phyloP scores from a whole-genome alignment of 805 yeast genomes.

The Candida sonorensis region DNA sequence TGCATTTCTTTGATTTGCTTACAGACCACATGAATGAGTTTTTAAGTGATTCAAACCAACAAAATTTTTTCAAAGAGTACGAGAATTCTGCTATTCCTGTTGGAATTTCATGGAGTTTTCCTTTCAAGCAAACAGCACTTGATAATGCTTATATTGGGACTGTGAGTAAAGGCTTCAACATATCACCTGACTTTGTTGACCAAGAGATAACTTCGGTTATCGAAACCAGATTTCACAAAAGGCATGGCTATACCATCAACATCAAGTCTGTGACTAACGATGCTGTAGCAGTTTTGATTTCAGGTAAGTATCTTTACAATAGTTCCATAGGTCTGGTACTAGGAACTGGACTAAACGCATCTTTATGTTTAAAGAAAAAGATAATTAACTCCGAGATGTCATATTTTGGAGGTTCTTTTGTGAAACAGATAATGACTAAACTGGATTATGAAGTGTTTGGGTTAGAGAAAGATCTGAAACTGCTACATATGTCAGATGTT shows the following conservation, averaged over 20 bases:
- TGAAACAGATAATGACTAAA: slow-evolving; percentile 33
- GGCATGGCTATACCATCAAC: slow-evolving; percentile 24
- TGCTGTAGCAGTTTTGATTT: slow-evolving; percentile 56
- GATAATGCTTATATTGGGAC: slow-evolving; percentile 40
- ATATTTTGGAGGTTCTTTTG: slow-evolving; percentile 41
- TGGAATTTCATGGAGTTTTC: slow-evolving; percentile 56
- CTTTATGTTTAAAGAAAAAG: slow-evolving; percentile 28
- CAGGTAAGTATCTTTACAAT: slow-evolving; percentile 33
- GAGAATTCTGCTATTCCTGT: too few species aligned
- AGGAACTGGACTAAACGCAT: slow-evolving; percentile 64
- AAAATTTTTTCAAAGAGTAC: too few species aligned
- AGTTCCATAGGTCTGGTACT: slow-evolving; percentile 50
- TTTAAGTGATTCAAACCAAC: too few species aligned
- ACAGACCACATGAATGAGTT: slow-evolving; percentile 29
- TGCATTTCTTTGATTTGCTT: slow-evolving; percentile 37
- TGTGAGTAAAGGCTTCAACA: slow-evolving; percentile 56
- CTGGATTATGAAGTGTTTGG: too few species aligned
- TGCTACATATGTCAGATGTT: slow-evolving; percentile 24
- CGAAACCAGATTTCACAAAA: slow-evolving; percentile 25
- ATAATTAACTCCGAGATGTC: slow-evolving; percentile 50
- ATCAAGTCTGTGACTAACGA: slow-evolving; percentile 49
- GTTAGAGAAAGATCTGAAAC: too few species aligned
- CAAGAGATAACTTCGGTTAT: slow-evolving; percentile 37
- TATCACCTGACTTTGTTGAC: slow-evolving; percentile 36
- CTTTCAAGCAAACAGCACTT: slow-evolving; percentile 35